Conservation (phyloP, 768 basidiomycete species). For the Hygrophorus russula region DNA sequence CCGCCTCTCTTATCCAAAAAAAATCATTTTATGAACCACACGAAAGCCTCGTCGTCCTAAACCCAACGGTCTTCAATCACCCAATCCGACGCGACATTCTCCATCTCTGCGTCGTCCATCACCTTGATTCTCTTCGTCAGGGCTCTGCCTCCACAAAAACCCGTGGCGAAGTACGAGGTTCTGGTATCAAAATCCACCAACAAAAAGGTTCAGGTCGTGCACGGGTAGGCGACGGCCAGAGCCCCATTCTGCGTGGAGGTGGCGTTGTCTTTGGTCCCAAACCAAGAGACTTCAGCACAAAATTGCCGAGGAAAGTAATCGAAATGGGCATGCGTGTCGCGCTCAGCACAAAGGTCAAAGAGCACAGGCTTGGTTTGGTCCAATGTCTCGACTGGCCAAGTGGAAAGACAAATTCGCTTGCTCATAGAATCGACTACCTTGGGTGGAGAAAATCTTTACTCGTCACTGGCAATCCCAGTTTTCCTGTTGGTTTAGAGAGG, state of each 20-base stretch:
- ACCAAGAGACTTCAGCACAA: constrained; percentile 85
- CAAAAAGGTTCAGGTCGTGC: constrained; percentile 92
- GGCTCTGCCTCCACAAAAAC: constrained; percentile 90
- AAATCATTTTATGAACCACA: constrained; percentile 25
- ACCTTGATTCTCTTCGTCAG: constrained; percentile 82
- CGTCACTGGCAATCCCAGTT: constrained; percentile 48
- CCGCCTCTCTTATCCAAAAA: constrained; percentile 38
- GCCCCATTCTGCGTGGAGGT: constrained; percentile 83
- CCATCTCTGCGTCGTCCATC: constrained; percentile 82
- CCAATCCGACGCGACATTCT: constrained; percentile 88
- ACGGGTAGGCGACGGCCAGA: constrained; percentile 81
- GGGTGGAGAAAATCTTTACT: constrained; percentile 70
- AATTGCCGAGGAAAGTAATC: constrained; percentile 86
- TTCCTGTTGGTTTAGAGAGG: constrained; percentile 45
- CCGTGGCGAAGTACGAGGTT: constrained; percentile 81
- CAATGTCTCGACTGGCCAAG: constrained; percentile 60
- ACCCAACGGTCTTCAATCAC: constrained; percentile 78
- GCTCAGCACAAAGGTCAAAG: constrained; percentile 71
- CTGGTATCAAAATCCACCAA: constrained; percentile 76
- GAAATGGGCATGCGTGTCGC: constrained; percentile 91
- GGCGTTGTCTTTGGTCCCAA: constrained; percentile 89
- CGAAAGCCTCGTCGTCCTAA: constrained; percentile 47
- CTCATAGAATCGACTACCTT: constrained; percentile 47
- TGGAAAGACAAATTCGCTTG: constrained; percentile 60
- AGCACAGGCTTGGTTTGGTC: constrained; percentile 67